Base-by-base conservation (phyloP, 2,329 filamentous ascomycete genomes). In the Calonectria pauciramosa region DNA sequence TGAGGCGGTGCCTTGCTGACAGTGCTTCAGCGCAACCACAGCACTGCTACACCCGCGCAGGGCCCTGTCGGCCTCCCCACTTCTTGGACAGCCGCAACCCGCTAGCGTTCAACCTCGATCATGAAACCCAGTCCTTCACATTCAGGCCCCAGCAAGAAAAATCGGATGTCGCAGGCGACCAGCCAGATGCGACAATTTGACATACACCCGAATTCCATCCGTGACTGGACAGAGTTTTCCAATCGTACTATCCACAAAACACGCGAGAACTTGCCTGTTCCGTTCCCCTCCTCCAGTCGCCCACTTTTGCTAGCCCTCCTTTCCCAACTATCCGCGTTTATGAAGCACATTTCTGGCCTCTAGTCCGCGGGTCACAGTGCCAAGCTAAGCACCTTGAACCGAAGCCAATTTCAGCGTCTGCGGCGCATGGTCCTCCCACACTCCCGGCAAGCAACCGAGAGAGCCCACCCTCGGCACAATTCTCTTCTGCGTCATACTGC, bases 1-100 rank as follows among this genome's bases (percentile, higher is more conserved):
- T 68, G 70, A 72, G 70, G 70, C 70, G 32, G 70, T 72, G 70
- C 63, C 32, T n/a, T 52, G 64, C 44, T 67, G 64, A 67, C 64
- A 28, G 60, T 16, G 30, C 30, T n/a, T 28, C 16, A 32, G 20
- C 52, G 6, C 56, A 30, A 41, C 56, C 56, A 30, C 56, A 63
- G 56, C 34, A 41, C 41, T 20, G 23, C 18, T 26, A 28, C 36
- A 20, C 36, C 4, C 23, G 20, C 5, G 10, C 20, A 59, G 54
- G 32, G 52, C 36, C 34, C 34, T 63, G 34, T 41, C 47, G 6
- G 13, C 16, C 23, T 20, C 44, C 36, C 47, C 64, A 51, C 41
- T 67, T 67, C 28, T 36, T 63, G 16, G 23, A 34, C 34, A 63
- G 56, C 56, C 56, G 36, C 56, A 60, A 60, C n/a, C 11, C 36